phyloP scores from a whole-genome alignment of 495 filamentous ascomycete genomes.

The Xylaria grammica region DNA sequence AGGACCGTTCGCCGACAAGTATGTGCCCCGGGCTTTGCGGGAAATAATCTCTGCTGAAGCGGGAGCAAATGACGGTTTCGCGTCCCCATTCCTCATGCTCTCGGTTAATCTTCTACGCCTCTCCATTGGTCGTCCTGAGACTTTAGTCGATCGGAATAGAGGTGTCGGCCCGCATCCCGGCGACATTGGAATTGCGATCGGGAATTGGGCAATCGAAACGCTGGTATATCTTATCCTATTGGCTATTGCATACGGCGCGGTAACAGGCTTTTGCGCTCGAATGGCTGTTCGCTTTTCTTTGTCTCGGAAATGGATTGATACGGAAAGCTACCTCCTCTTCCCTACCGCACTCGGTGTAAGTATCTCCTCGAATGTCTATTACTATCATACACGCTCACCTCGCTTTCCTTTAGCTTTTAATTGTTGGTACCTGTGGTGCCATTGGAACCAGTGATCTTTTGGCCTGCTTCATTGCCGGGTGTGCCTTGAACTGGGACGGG shows the following conservation, averaged over 20 bases:
- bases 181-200: constrained; percentile 71
- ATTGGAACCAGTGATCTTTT: constrained; percentile 90
- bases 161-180: constrained; percentile 51
- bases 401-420: constrained; percentile 55
- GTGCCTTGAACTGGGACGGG: constrained; percentile 84
- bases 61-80: constrained; percentile 66
- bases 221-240: constrained; percentile 79
- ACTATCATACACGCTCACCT: not conserved
- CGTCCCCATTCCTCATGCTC: constrained; percentile 64
- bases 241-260: constrained; percentile 71
- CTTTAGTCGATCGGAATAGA: constrained; percentile 56
- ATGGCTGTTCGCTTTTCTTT: constrained; percentile 65
- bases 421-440: constrained; percentile 79
- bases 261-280: constrained; percentile 68
- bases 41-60: constrained; percentile 68
- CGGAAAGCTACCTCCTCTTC: constrained; percentile 85
- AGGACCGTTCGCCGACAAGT: constrained; percentile 66
- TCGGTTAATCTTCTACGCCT: constrained; percentile 61
- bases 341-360: constrained; percentile 80
- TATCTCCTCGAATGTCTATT: constrained; percentile 21
- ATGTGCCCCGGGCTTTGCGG: constrained; percentile 60
- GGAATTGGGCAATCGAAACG: constrained; percentile 81
- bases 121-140: constrained; percentile 44
- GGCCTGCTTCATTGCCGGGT: constrained; percentile 89
- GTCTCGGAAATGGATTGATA: constrained; percentile 72